Evolutionary conservation across 371 early-diverging fungal genomes (phyloP).

Genomic region (Syncephalastrum contaminatum): DNA sequence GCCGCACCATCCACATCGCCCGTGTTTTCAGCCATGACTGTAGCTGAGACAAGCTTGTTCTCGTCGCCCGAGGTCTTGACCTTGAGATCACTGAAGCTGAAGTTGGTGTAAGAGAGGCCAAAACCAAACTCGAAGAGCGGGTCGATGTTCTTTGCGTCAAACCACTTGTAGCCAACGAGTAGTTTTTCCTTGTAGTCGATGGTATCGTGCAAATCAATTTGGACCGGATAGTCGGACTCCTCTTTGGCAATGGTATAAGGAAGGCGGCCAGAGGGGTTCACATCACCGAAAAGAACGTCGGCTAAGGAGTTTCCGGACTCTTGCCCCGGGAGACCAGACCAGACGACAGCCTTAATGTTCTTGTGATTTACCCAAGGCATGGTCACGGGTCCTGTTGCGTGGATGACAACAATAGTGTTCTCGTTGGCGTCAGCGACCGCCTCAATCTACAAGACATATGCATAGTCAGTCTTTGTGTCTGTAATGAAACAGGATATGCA

Average conservation of each 20-base stretch:
- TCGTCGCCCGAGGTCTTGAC: not conserved
- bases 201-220: conserved; percentile 4
- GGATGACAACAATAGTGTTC: conserved; percentile 52
- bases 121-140: conserved; percentile 52
- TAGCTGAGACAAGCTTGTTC: conserved; percentile 10
- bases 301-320: conserved; percentile 52
- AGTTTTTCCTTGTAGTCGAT: conserved; percentile 47
- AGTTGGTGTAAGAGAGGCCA: conserved; percentile 55
- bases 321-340: conserved; percentile 45
- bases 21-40: conserved; percentile 36
- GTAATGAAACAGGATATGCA: not conserved
- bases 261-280: conserved; percentile 54
- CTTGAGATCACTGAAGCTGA: conserved; percentile 26
- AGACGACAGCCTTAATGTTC: conserved; percentile 39
- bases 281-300: conserved; percentile 50
- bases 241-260: conserved; percentile 45
- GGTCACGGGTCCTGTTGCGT: conserved; percentile 42
- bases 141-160: conserved; percentile 35
- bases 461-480: not conserved
- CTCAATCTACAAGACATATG: conserved; percentile 22
- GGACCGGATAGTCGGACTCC: conserved; percentile 32
- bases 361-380: conserved; percentile 49
- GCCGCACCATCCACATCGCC: conserved; percentile 47
- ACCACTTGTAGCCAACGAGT: conserved; percentile 47
- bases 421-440: conserved; percentile 36